A percentile compares a stretch with the other conserved stretches of the same genome.
These are phyloP conservation scores for Bassia scoparia DNA, from an alignment of 148 eudicot genomes.

Conservation along the genomic window DNA sequence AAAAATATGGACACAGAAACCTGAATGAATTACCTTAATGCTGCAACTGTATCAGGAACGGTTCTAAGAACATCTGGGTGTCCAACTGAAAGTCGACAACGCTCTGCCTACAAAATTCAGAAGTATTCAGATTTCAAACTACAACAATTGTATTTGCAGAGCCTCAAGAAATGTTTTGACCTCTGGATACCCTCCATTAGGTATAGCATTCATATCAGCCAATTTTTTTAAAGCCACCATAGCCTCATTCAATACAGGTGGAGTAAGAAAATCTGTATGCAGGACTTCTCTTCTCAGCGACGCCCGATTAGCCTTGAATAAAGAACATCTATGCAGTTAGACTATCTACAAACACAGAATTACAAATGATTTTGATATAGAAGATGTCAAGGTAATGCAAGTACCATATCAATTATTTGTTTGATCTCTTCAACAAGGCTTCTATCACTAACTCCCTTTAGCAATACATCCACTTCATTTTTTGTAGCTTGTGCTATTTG, in stretches of 20 bases:
- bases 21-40: conserved; percentile 53
- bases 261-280: conserved; percentile 90
- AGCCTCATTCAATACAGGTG: conserved; percentile 62
- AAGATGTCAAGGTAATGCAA: conserved; percentile 11
- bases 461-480: conserved; percentile 39
- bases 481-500: conserved; percentile 55
- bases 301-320: conserved; percentile 64
- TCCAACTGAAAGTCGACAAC: conserved; percentile 88
- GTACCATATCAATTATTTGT: conserved; percentile 77
- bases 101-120: conserved; percentile 65
- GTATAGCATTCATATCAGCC: conserved; percentile 52
- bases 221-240: conserved; percentile 60
- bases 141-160: conserved; percentile 8
- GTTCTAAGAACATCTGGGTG: conserved; percentile 56
- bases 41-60: conserved; percentile 66
- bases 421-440: conserved; percentile 60
- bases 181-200: conserved; percentile 90
- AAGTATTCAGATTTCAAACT: neutral
- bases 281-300: conserved; percentile 65
- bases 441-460: conserved; percentile 49
- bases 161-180: conserved; percentile 29
- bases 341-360: neutral
- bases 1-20: neutral
- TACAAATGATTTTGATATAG: neutral
- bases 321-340: conserved; percentile 12